A percentile compares a stretch with the other conserved stretches of the same genome.
Conservation (phyloP, 805 yeast genomes). For the Kurtzmaniella cleridarum region DNA sequence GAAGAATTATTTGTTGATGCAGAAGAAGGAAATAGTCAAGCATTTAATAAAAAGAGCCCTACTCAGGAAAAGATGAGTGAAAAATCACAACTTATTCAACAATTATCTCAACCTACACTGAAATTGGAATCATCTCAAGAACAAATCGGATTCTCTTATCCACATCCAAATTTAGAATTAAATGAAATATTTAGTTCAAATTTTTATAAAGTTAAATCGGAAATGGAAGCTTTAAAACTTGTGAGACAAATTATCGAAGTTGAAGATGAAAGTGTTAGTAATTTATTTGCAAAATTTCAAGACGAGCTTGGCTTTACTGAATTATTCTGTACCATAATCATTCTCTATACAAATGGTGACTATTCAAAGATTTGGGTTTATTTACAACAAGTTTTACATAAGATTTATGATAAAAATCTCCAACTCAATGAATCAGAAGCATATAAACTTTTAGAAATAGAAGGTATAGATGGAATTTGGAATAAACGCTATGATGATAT, state of each 20-base stretch:
- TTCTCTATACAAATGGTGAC: constrained; percentile 12
- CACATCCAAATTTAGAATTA: background rate
- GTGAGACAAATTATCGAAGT: constrained; percentile 1
- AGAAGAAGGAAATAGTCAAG: constrained; percentile 2
- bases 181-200: background rate
- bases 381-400: constrained; percentile 5
- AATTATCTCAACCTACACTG: constrained; percentile 1
- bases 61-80: background rate
- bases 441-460: constrained; percentile 5
- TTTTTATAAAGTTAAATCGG: background rate
- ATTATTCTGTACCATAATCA: constrained; percentile 12
- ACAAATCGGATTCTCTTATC: constrained; percentile 2
- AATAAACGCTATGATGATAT: constrained; percentile 8
- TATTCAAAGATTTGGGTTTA: constrained; percentile 6
- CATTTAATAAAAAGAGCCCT: background rate
- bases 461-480: constrained; percentile 11
- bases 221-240: background rate
- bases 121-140: constrained; percentile 1
- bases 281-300: constrained; percentile 5
- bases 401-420: constrained; percentile 1
- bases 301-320: constrained; percentile 14
- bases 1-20: constrained; percentile 6
- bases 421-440: constrained; percentile 2
- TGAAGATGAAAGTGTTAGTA: constrained; percentile 1
- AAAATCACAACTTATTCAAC: background rate